phyloP scores from a whole-genome alignment of 306 rosid species.

The Cucurbita argyrosperma region DNA sequence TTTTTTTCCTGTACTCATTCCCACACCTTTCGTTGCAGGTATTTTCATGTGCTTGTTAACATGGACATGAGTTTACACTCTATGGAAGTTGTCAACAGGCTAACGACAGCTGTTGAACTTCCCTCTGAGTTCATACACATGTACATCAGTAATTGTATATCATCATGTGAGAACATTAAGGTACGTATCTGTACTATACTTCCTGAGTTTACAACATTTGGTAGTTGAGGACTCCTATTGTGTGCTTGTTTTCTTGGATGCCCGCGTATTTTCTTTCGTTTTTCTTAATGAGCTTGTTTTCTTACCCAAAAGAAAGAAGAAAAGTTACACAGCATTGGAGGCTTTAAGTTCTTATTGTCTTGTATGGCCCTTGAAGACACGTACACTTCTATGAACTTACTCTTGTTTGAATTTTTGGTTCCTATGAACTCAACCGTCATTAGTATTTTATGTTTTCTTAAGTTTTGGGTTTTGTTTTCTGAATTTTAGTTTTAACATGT shows the following conservation, averaged over 20 bases:
- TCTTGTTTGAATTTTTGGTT: background rate
- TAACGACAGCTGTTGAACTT: constrained; percentile 89
- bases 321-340: background rate
- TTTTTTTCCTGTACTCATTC: constrained; percentile 1
- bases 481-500: too few relatives aligned
- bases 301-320: background rate
- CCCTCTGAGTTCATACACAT: constrained; percentile 89
- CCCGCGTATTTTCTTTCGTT: background rate
- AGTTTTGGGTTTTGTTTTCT: background rate
- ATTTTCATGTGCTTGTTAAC: constrained; percentile 90
- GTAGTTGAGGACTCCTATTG: background rate
- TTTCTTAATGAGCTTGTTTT: background rate
- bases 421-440: background rate
- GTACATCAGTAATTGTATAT: constrained; percentile 94
- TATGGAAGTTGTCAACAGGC: constrained; percentile 99
- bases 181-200: constrained; percentile 19
- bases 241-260: background rate
- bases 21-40: constrained; percentile 44
- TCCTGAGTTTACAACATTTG: background rate
- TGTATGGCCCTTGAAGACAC: background rate
- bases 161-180: constrained; percentile 95
- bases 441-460: background rate
- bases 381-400: background rate
- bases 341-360: background rate
- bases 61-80: constrained; percentile 99